Conservation (phyloP, 129 eudicot genomes). For the Centaurea solstitialis region DNA sequence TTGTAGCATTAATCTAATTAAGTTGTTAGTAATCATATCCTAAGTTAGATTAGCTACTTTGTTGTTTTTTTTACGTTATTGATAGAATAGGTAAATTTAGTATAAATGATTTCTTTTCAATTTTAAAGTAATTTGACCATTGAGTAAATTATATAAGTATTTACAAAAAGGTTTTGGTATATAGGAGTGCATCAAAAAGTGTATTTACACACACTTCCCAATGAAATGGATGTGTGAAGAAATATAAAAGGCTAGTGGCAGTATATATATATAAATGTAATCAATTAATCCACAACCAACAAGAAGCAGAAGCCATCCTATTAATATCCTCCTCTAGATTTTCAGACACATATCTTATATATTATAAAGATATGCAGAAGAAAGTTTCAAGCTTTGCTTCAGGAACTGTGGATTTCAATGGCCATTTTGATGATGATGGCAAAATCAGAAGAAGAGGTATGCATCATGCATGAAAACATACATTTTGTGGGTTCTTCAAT, state of each 20-base stretch:
- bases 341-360: neutral
- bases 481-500: neutral
- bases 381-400: conserved; percentile 14
- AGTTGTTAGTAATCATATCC: too few species aligned
- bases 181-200: neutral
- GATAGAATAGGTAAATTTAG: neutral
- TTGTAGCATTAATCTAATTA: too few species aligned
- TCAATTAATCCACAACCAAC: neutral
- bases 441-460: conserved; percentile 27
- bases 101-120: neutral
- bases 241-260: conserved; percentile 17
- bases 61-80: neutral
- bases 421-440: conserved; percentile 31
- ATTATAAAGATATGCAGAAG: conserved; percentile 18
- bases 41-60: too few species aligned
- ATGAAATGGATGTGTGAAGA: conserved; percentile 6
- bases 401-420: conserved; percentile 6
- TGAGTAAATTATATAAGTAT: neutral
- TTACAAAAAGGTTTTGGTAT: neutral
- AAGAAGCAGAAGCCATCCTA: neutral
- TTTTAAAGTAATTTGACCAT: neutral
- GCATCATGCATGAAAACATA: neutral
- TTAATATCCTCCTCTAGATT: neutral
- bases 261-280: neutral
- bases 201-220: neutral